These are phyloP conservation scores for Ophiostoma sp. DNA, from an alignment of 2,329 filamentous ascomycete genomes.

Conservation along the genomic window DNA sequence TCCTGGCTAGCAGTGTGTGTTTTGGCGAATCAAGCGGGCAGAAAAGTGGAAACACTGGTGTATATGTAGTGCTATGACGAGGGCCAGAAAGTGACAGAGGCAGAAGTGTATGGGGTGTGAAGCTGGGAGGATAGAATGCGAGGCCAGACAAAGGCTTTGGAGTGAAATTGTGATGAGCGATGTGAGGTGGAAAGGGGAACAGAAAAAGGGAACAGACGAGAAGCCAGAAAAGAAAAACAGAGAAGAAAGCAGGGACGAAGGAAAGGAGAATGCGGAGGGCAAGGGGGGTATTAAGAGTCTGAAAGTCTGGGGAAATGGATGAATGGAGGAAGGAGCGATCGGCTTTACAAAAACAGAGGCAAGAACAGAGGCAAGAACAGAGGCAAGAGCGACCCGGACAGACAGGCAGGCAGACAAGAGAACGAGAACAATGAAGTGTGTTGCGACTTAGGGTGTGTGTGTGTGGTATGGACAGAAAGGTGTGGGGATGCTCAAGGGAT, in stretches of 20 bases:
- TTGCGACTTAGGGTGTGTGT: conserved; percentile 15
- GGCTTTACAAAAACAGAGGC: background rate
- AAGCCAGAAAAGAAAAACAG: background rate
- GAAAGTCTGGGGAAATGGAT: conserved; percentile 22
- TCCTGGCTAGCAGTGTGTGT: background rate
- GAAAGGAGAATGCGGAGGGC: conserved; percentile 11
- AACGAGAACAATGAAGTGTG: conserved; percentile 3
- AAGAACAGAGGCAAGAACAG: background rate
- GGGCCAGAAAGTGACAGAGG: background rate
- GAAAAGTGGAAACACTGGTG: background rate
- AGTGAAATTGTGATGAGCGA: background rate
- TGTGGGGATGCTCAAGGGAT: conserved; percentile 26
- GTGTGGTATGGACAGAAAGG: conserved; percentile 5
- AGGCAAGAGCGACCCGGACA: conserved; percentile 13
- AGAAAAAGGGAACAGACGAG: background rate
- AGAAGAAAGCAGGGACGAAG: background rate
- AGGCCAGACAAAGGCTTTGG: no score
- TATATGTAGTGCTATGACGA: background rate
- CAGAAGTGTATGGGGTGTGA: background rate
- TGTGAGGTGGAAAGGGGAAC: background rate
- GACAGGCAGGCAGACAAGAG: conserved; percentile 9
- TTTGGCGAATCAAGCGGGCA: background rate
- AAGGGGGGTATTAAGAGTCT: conserved; percentile 11
- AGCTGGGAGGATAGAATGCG: background rate
- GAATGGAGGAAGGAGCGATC: background rate